phyloP scores from a whole-genome alignment of 2,329 filamentous ascomycete genomes.

The Aureobasidium subglaciale region DNA sequence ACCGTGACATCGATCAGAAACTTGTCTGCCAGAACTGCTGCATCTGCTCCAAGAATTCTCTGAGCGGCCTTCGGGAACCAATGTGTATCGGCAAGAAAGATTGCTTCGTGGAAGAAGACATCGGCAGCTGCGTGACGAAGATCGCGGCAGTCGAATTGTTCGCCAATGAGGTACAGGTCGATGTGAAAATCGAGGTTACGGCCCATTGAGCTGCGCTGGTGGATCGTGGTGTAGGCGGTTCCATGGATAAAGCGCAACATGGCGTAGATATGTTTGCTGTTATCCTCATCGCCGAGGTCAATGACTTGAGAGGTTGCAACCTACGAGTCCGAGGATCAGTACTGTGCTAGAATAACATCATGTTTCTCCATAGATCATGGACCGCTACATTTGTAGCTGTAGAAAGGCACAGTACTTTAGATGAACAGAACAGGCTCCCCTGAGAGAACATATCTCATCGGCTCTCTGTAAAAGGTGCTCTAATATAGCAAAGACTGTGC shows the following conservation, averaged over 20 bases:
- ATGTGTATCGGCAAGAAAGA: background rate
- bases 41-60: background rate
- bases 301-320: background rate
- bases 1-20: background rate
- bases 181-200: conserved; percentile 3
- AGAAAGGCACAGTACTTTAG: no score
- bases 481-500: no score
- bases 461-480: no score
- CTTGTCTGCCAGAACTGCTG: background rate
- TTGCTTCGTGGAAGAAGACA: background rate
- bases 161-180: conserved; percentile 6
- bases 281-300: background rate
- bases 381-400: no score
- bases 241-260: conserved; percentile 6
- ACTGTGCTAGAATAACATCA: no score
- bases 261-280: background rate
- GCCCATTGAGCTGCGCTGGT: background rate
- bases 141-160: background rate
- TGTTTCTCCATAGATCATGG: no score
- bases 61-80: background rate
- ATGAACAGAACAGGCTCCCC: no score
- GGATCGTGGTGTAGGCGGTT: background rate
- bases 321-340: no score
- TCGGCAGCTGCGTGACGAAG: background rate
- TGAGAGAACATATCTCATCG: no score